phyloP scores from a whole-genome alignment of 441 rosid species.

The Brassica hybrid region DNA sequence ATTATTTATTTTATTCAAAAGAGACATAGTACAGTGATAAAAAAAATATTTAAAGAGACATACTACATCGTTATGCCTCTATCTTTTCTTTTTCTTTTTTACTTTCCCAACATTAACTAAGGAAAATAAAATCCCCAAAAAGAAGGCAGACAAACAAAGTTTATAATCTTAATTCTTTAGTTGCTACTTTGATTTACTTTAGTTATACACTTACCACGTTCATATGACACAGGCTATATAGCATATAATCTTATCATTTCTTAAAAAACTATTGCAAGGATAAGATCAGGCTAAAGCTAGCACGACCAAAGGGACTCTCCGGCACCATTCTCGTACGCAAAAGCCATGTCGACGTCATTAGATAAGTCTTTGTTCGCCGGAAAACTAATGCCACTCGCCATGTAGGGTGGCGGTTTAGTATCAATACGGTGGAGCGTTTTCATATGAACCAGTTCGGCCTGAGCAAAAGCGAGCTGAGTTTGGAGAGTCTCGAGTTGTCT shows the following conservation, averaged over 20 bases:
- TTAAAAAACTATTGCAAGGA: slow-evolving; percentile 2
- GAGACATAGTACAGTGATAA: no score
- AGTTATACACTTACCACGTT: no score
- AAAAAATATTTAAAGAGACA: neutral
- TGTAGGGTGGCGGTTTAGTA: slow-evolving; percentile 31
- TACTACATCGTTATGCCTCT: slow-evolving; percentile 7
- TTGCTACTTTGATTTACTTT: slow-evolving; percentile 10
- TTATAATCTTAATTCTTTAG: slow-evolving; percentile 13
- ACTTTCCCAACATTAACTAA: slow-evolving; percentile 10
- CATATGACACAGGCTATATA: neutral
- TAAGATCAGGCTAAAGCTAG: slow-evolving; percentile 39
- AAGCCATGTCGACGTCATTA: slow-evolving; percentile 48
- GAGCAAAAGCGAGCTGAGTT: slow-evolving; percentile 73
- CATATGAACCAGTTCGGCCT: slow-evolving; percentile 79
- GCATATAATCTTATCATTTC: neutral
- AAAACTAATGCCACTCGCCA: slow-evolving; percentile 16
- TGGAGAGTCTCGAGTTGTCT: slow-evolving; percentile 79
- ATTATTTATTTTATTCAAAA: neutral
- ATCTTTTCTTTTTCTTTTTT: neutral
- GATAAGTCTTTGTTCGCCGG: slow-evolving; percentile 28
- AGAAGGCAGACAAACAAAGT: slow-evolving; percentile 14
- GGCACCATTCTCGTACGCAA: slow-evolving; percentile 46
- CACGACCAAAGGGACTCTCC: slow-evolving; percentile 77
- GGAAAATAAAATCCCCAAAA: neutral
- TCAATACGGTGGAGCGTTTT: slow-evolving; percentile 46